Conservation (phyloP, 208 protist species). For the Wallacemonas sp. region DNA sequence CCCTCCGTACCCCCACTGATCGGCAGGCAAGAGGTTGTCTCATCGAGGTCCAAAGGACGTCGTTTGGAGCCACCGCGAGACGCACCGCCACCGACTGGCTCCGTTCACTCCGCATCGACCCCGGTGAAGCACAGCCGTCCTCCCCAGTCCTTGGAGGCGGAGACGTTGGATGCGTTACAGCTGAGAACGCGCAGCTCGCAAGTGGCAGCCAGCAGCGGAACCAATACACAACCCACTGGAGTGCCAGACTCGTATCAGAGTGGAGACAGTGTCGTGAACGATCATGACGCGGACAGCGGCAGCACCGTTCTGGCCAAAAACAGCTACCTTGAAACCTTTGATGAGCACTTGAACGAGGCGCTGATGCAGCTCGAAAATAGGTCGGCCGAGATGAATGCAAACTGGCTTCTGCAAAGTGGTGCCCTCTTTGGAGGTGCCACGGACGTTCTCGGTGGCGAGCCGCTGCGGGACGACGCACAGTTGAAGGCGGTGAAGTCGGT, state of each 20-base stretch:
- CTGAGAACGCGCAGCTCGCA: slow-evolving; percentile 7
- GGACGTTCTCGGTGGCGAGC: background rate
- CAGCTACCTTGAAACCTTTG: slow-evolving; percentile 60
- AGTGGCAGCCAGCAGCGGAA: background rate
- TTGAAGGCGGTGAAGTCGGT: background rate
- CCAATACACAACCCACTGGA: background rate
- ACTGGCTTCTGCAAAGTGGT: background rate
- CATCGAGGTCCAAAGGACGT: background rate
- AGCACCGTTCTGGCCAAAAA: slow-evolving; percentile 13
- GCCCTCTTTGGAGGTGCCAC: background rate
- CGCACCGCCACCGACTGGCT: background rate
- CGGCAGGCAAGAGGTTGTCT: background rate
- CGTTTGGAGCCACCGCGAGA: background rate
- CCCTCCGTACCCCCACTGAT: background rate
- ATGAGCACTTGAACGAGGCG: slow-evolving; percentile 61
- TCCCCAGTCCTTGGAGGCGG: background rate
- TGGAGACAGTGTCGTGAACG: background rate
- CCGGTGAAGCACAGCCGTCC: too few relatives aligned
- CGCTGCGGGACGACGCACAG: background rate
- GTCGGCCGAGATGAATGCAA: slow-evolving; percentile 12
- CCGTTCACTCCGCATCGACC: background rate
- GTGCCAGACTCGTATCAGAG: background rate
- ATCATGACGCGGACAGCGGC: background rate
- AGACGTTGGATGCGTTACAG: slow-evolving; percentile 7
- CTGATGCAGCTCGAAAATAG: slow-evolving; percentile 53